Conservation (phyloP, 176 grass and related monocot species). For the Raddia distichophylla region DNA sequence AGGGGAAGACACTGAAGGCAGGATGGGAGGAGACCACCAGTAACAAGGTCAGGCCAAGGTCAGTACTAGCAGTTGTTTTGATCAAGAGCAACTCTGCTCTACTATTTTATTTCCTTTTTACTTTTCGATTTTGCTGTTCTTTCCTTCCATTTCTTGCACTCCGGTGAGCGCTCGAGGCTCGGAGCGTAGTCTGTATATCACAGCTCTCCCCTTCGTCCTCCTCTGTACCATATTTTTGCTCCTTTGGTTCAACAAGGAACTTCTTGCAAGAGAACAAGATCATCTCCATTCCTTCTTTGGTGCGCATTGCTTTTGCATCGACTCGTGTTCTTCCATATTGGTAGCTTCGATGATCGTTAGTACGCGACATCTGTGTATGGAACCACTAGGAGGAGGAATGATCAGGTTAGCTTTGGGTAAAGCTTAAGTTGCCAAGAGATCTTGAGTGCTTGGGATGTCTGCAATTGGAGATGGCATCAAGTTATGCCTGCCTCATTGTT, state of each 20-base stretch:
- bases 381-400: background rate
- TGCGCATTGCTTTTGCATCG: background rate
- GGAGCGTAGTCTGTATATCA: background rate
- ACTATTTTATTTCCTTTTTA: background rate
- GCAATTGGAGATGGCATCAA: conserved; percentile 33
- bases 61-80: conserved; percentile 48
- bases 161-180: conserved; percentile 38
- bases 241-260: conserved; percentile 50
- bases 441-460: background rate
- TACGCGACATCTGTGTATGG: background rate
- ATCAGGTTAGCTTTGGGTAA: conserved; percentile 27
- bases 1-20: background rate
- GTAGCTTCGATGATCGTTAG: no score
- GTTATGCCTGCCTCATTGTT: conserved; percentile 31
- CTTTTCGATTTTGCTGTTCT: background rate
- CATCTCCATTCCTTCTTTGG: background rate
- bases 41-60: conserved; percentile 33
- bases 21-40: conserved; percentile 32
- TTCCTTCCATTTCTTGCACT: conserved; percentile 47
- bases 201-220: conserved; percentile 17
- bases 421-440: background rate
- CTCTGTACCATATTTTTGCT: conserved; percentile 69
- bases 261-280: conserved; percentile 38
- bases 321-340: no score
- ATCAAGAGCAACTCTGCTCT: conserved; percentile 24